A percentile compares a stretch with the other conserved stretches of the same genome.
phyloP scores from a whole-genome alignment of 192 early-diverging fungal genomes.

The Coemansia sp. region DNA sequence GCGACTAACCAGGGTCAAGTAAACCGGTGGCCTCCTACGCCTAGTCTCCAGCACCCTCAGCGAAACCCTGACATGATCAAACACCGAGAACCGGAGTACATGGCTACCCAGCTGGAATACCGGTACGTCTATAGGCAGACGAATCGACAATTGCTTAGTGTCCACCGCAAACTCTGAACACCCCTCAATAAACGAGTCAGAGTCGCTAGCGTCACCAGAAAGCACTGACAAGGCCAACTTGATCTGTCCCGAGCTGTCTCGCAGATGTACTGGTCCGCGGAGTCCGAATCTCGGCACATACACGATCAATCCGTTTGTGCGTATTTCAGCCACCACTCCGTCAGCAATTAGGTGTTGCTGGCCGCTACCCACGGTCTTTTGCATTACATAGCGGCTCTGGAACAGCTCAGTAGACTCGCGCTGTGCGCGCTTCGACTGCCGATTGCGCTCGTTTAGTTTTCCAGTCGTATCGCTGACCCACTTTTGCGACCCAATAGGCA shows the following conservation, averaged over 20 bases:
- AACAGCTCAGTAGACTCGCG: conserved; percentile 81
- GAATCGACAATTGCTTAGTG: conserved; percentile 26
- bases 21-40: conserved; percentile 65
- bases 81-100: conserved; percentile 58
- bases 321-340: conserved; percentile 73
- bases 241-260: conserved; percentile 60
- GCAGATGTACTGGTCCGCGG: conserved; percentile 70
- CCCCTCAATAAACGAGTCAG: conserved; percentile 52
- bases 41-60: conserved; percentile 63
- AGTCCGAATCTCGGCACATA: conserved; percentile 65
- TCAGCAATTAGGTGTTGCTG: conserved; percentile 57
- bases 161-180: conserved; percentile 57
- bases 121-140: conserved; percentile 33
- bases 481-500: conserved; percentile 10
- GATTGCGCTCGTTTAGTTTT: conserved; percentile 70
- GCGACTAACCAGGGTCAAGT: conserved; percentile 66
- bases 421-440: conserved; percentile 77
- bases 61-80: conserved; percentile 66
- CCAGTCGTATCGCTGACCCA: conserved; percentile 43
- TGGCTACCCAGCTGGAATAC: conserved; percentile 41
- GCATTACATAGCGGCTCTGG: conserved; percentile 69
- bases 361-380: conserved; percentile 44
- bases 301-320: conserved; percentile 63
- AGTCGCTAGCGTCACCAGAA: conserved; percentile 48
- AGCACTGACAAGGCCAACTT: conserved; percentile 64